Evolutionary conservation across 179 eudicot species (phyloP).

Genomic region (Corrigiola litoralis): DNA sequence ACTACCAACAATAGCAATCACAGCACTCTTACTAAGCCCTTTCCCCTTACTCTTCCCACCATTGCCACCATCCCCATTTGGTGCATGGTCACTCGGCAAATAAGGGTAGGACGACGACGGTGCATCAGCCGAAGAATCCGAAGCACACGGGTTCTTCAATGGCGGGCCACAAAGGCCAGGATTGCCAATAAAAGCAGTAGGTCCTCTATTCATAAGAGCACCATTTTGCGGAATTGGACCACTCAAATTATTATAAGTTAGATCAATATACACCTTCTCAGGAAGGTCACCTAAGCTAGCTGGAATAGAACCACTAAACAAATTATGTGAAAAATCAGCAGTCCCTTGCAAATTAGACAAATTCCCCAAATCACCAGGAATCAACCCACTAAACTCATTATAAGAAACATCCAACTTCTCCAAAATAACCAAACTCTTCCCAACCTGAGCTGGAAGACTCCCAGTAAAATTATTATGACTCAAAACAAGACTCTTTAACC

Average conservation of each 20-base stretch:
- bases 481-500: slow-evolving; percentile 61
- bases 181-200: slow-evolving; percentile 93
- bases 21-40: slow-evolving; percentile 50
- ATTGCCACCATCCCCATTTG: slow-evolving; percentile 26
- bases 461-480: slow-evolving; percentile 72
- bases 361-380: slow-evolving; percentile 72
- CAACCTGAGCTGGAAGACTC: slow-evolving; percentile 69
- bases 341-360: slow-evolving; percentile 85
- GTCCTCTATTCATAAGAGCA: slow-evolving; percentile 89
- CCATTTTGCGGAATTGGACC: slow-evolving; percentile 95
- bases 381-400: slow-evolving; percentile 55
- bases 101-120: slow-evolving; percentile 63
- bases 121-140: slow-evolving; percentile 31
- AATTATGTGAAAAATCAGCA: slow-evolving; percentile 83
- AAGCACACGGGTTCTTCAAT: slow-evolving; percentile 60
- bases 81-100: slow-evolving; percentile 51
- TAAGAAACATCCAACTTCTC: slow-evolving; percentile 68
- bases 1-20: slow-evolving; percentile 50
- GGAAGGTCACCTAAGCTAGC: slow-evolving; percentile 89
- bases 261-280: slow-evolving; percentile 92
- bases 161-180: slow-evolving; percentile 94
- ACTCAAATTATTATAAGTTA: slow-evolving; percentile 72
- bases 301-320: slow-evolving; percentile 82
- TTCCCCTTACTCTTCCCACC: slow-evolving; percentile 33
- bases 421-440: slow-evolving; percentile 48